Evolutionary conservation across 2,329 filamentous ascomycete species (phyloP).

Genomic region (Alternaria longipes): DNA sequence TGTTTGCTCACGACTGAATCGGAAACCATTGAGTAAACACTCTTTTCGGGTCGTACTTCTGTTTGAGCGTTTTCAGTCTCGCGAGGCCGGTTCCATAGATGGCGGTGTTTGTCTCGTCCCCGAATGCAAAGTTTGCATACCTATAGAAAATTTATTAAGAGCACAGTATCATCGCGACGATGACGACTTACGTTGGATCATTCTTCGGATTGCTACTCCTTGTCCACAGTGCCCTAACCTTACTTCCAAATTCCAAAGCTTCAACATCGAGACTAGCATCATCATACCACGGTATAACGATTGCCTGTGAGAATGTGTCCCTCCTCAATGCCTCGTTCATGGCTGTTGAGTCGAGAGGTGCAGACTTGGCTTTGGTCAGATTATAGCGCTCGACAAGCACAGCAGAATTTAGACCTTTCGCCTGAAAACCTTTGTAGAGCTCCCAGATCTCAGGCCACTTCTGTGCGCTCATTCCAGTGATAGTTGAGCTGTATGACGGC

Average conservation of each 20-base stretch:
- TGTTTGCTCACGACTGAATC: constrained; percentile 20
- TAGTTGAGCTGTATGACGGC: constrained; percentile 49
- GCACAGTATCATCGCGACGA: not conserved
- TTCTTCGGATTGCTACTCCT: constrained; percentile 16
- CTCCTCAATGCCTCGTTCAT: constrained; percentile 43
- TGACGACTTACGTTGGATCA: constrained; percentile 32
- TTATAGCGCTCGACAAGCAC: constrained; percentile 53
- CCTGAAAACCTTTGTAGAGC: constrained; percentile 50
- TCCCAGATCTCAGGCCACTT: constrained; percentile 55
- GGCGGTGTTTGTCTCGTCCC: constrained; percentile 33
- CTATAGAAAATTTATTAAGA: constrained; percentile 17
- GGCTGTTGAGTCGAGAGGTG: constrained; percentile 27
- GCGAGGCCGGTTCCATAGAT: constrained; percentile 37
- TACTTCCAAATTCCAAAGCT: constrained; percentile 48
- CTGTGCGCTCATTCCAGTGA: constrained; percentile 46
- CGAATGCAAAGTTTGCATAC: constrained; percentile 41
- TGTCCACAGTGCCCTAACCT: constrained; percentile 43
- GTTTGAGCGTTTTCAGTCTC: constrained; percentile 34
- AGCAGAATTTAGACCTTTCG: constrained; percentile 43
- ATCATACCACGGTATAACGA: constrained; percentile 54
- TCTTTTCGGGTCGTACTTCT: constrained; percentile 34
- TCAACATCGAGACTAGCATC: constrained; percentile 47
- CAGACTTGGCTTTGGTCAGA: constrained; percentile 39
- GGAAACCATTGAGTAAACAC: constrained; percentile 42
- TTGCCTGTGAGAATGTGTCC: constrained; percentile 49